Evolutionary conservation across 441 rosid genomes (phyloP).

Genomic region (Bocquillonia castaneifolia): DNA sequence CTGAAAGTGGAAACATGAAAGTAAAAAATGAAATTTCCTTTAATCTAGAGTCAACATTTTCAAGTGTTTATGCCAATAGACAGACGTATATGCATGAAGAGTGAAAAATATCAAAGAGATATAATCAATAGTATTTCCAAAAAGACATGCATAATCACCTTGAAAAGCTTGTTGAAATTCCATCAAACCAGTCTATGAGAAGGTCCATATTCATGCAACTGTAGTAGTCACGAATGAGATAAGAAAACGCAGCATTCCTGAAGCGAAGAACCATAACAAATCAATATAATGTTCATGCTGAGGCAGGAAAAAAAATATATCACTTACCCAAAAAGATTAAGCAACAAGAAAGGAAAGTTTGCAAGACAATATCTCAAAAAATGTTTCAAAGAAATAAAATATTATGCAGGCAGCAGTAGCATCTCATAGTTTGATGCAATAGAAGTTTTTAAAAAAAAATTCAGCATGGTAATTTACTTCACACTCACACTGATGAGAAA

Average conservation of each 20-base stretch:
- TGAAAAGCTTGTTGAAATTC: constrained; percentile 66
- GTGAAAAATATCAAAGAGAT: background rate
- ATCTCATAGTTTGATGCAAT: background rate
- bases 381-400: background rate
- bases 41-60: background rate
- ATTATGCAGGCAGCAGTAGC: background rate
- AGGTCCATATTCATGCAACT: constrained; percentile 59
- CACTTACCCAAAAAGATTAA: background rate
- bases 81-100: background rate
- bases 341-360: background rate
- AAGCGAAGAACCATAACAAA: constrained; percentile 20
- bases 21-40: background rate
- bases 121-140: background rate
- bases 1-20: background rate
- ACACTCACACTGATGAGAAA: background rate
- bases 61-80: background rate
- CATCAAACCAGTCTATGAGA: constrained; percentile 73
- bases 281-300: constrained; percentile 3
- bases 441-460: background rate
- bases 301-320: background rate
- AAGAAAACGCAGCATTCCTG: constrained; percentile 87
- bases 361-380: background rate
- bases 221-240: constrained; percentile 51
- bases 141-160: constrained; percentile 45
- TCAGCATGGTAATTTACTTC: background rate